Evolutionary conservation across 2,329 filamentous ascomycete species (phyloP).

Genomic region (Sclerotiophoma versabilis): DNA sequence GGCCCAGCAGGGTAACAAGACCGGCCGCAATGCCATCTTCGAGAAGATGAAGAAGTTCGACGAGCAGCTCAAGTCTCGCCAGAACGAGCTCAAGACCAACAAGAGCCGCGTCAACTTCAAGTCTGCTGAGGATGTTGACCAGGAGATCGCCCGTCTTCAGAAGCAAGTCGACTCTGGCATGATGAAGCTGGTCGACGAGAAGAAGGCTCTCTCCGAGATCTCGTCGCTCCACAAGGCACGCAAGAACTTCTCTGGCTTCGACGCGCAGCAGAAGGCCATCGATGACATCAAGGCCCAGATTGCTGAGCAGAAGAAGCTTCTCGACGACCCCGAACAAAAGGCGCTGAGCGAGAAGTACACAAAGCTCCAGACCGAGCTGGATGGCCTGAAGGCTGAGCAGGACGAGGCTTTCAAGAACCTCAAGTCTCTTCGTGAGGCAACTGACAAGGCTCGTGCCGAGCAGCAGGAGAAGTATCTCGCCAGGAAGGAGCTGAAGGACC

Average conservation of each 20-base stretch:
- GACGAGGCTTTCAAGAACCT: conserved; percentile 90
- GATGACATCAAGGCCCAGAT: conserved; percentile 87
- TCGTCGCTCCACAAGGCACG: conserved; percentile 83
- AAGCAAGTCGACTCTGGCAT: conserved; percentile 85
- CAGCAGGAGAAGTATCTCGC: conserved; percentile 85
- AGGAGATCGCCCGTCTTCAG: conserved; percentile 80
- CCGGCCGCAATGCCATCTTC: conserved; percentile 75
- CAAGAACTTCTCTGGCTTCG: conserved; percentile 88
- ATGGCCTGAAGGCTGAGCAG: conserved; percentile 89
- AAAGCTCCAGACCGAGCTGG: conserved; percentile 84
- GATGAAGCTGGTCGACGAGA: conserved; percentile 97
- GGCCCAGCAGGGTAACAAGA: conserved; percentile 88
- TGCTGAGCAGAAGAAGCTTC: conserved; percentile 82
- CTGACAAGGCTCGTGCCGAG: conserved; percentile 80
- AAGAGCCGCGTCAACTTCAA: conserved; percentile 84
- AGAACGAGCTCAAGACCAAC: conserved; percentile 85
- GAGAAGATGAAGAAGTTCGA: conserved; percentile 94
- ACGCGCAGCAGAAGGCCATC: conserved; percentile 86
- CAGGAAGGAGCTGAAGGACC: conserved; percentile 87
- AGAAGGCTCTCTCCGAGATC: conserved; percentile 87
- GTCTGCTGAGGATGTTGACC: conserved; percentile 85
- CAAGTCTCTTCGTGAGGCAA: conserved; percentile 83
- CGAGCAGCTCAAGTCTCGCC: conserved; percentile 83
- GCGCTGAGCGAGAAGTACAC: conserved; percentile 86
- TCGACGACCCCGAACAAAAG: conserved; percentile 91